Conservation (phyloP, 2,329 filamentous ascomycete genomes). For the Alternaria dauci region DNA sequence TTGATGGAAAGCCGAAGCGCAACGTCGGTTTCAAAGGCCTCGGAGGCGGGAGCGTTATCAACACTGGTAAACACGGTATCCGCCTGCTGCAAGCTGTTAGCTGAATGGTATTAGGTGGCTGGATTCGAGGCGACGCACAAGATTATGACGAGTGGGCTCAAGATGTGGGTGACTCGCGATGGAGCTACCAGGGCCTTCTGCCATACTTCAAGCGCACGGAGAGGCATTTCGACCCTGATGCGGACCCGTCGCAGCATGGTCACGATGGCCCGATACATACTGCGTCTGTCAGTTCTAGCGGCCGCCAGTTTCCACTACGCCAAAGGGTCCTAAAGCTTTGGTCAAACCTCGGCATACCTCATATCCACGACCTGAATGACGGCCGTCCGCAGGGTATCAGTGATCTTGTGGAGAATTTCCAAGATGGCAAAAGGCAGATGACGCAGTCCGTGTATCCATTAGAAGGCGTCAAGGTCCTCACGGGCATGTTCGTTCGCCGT, state of each 20-base stretch:
- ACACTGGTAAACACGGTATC: constrained; percentile 17
- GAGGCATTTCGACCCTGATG: constrained; percentile 31
- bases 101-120: constrained; percentile 11
- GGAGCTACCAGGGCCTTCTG: constrained; percentile 40
- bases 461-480: constrained; percentile 24
- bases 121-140: constrained; percentile 35
- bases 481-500: constrained; percentile 20
- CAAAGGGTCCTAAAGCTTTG: constrained; percentile 25
- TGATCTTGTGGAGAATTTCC: constrained; percentile 35
- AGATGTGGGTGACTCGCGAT: constrained; percentile 32
- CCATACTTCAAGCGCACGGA: constrained; percentile 40
- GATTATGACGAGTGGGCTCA: constrained; percentile 43
- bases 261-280: constrained; percentile 38
- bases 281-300: constrained; percentile 13
- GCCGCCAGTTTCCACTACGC: constrained; percentile 30
- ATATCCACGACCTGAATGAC: constrained; percentile 27
- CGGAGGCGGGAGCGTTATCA: constrained; percentile 42
- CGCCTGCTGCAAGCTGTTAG: neutral
- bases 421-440: constrained; percentile 34
- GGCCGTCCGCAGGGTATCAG: constrained; percentile 33
- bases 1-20: constrained; percentile 34
- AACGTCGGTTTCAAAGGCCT: constrained; percentile 40
- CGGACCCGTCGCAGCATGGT: constrained; percentile 31
- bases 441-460: constrained; percentile 22
- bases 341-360: constrained; percentile 21